Conservation (phyloP, 495 filamentous ascomycete species). For the Aspergillus asperescens region DNA sequence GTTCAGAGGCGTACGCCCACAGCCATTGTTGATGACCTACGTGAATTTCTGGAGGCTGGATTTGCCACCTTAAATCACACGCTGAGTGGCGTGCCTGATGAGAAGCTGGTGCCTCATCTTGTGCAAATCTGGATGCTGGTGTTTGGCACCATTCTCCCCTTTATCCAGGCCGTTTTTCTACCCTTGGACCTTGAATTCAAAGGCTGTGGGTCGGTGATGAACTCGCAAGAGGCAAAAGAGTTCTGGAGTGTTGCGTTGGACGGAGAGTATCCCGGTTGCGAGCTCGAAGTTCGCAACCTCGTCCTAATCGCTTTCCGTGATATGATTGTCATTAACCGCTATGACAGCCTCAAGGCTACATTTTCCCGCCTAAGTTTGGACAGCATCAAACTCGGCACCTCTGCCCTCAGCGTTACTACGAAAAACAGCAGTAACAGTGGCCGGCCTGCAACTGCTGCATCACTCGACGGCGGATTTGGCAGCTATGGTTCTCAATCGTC, state of each 20-base stretch:
- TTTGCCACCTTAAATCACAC: conserved; percentile 83
- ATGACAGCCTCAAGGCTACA: conserved; percentile 78
- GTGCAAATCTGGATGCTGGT: conserved; percentile 92
- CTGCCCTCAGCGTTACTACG: conserved; percentile 42
- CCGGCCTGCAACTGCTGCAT: conserved; percentile 65
- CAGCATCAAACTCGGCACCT: conserved; percentile 58
- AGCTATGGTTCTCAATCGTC: conserved; percentile 73
- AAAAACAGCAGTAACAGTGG: conserved; percentile 44
- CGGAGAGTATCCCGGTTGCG: conserved; percentile 36
- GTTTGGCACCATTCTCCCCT: conserved; percentile 84
- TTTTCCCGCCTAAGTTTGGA: conserved; percentile 90
- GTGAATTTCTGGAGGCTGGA: conserved; percentile 73
- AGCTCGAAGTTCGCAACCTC: conserved; percentile 80
- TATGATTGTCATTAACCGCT: conserved; percentile 75
- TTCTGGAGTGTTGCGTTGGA: conserved; percentile 65
- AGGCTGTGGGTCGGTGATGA: conserved; percentile 73
- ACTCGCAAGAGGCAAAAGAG: conserved; percentile 66
- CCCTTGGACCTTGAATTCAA: conserved; percentile 93
- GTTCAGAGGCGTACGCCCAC: conserved; percentile 61
- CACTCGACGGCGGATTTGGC: conserved; percentile 62
- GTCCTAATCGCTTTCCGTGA: conserved; percentile 89
- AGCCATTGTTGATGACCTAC: conserved; percentile 70
- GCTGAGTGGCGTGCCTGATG: conserved; percentile 68
- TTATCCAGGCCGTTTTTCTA: conserved; percentile 93
- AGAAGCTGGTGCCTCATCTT: conserved; percentile 74